Base-by-base conservation (phyloP, 257 asterid genomes). In the Misopates orontium region DNA sequence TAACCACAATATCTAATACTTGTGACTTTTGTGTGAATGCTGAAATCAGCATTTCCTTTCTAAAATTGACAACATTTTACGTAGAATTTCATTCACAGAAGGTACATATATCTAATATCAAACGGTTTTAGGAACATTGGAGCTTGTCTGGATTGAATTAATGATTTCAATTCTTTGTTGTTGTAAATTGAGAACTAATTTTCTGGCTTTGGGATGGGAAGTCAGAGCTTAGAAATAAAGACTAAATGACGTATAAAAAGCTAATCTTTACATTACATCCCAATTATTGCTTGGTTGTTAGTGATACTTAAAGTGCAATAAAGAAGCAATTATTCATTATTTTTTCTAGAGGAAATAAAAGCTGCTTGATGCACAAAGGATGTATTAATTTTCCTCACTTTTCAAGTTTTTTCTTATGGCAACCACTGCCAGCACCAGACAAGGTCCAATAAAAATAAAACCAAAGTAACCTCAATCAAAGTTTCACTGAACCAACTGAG, bases 161-260 rank as follows among this genome's bases (percentile, higher is more conserved):
- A 36, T 5, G 11, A 36, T 36, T 9, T 36, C 23, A 21, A 23
- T 8, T 22, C 51, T 14, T 52, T 21, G 62, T 22, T 17, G 62
- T 66, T 41, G 47, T 15, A 53, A 39, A 21, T 24, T 17, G n/a
- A 3, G 25, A 50, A 3, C 22, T 17, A 5, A n/a, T n/a, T n/a
- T n/a, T n/a, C n/a, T n/a, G n/a, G n/a, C n/a, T n/a, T n/a, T n/a
- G n/a, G n/a, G n/a, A n/a, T n/a, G n/a, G n/a, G n/a, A n/a, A n/a
- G n/a, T n/a, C n/a, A n/a, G n/a, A n/a, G n/a, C n/a, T n/a, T n/a
- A n/a, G n/a, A n/a, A n/a, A n/a, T n/a, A n/a, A n/a, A n/a, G n/a
- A n/a, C n/a, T 10, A 55, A 42, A 45, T 45, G 51, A 45, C 51
- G 15, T 3, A 47, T 66, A 53, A 53, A 32, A 66, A 21, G 7